Conservation (phyloP, 176 grass and related monocot genomes). For the Thalia dealbata region DNA sequence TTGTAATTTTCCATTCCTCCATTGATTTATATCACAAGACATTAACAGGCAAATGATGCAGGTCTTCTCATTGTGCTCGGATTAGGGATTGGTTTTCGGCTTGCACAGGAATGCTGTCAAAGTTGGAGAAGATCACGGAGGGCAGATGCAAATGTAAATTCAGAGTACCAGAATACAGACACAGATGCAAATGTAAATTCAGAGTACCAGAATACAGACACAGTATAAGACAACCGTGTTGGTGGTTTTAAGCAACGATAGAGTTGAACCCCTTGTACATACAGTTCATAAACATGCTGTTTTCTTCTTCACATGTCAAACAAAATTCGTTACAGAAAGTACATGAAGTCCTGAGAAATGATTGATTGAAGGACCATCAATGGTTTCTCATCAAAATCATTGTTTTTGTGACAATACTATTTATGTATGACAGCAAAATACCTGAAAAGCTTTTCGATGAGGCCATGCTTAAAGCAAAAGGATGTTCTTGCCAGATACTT, state of each 20-base stretch:
- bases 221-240: slow-evolving; percentile 31
- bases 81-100: slow-evolving; percentile 71
- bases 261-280: neutral
- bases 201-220: slow-evolving; percentile 55
- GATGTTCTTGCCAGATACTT: too few species aligned
- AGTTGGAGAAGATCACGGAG: slow-evolving; percentile 62
- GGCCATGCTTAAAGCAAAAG: too few species aligned
- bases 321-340: neutral
- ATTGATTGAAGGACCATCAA: neutral
- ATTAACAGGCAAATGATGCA: slow-evolving; percentile 20
- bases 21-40: neutral
- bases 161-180: slow-evolving; percentile 54
- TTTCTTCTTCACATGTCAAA: neutral
- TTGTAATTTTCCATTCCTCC: slow-evolving; percentile 8
- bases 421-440: neutral
- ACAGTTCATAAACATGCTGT: neutral
- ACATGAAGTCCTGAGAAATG: neutral
- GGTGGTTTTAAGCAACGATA: neutral
- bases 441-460: too few species aligned
- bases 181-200: slow-evolving; percentile 37
- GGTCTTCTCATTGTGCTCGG: slow-evolving; percentile 84
- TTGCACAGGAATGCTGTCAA: slow-evolving; percentile 81
- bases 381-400: neutral
- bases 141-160: slow-evolving; percentile 36
- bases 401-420: neutral